Percentiles rank a stretch among this genome's conserved stretches.
Evolutionary conservation across 2,329 filamentous ascomycete species (phyloP).

Genomic region (Orbilia brochopaga): DNA sequence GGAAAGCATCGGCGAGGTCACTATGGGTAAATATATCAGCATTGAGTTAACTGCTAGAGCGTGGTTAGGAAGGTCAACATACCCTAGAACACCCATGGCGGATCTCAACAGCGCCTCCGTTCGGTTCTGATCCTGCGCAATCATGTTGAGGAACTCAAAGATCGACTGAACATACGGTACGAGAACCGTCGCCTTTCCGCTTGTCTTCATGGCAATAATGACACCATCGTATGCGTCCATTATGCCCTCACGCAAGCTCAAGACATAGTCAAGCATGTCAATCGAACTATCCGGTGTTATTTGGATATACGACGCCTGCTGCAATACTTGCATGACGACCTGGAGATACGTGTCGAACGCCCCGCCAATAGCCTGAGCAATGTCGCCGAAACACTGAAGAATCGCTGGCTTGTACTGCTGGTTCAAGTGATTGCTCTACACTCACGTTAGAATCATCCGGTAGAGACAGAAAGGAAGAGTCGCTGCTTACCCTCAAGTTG

Average conservation of each 20-base stretch:
- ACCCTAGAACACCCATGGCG: conserved; percentile 98
- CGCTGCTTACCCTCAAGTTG: conserved; percentile 74
- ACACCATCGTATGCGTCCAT: conserved; percentile 99
- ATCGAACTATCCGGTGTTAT: conserved; percentile 80
- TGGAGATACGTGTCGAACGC: conserved; percentile 92
- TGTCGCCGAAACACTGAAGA: conserved; percentile 95
- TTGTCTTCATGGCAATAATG: conserved; percentile 88
- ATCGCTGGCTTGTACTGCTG: conserved; percentile 99
- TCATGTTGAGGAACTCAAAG: conserved; percentile 81
- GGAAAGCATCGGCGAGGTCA: conserved; percentile 92
- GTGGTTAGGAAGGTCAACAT: conserved; percentile 57
- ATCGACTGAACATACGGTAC: conserved; percentile 78
- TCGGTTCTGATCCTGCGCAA: conserved; percentile 81
- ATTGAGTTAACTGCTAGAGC: not conserved
- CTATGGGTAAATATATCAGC: conserved; percentile 61
- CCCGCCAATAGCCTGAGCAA: conserved; percentile 89
- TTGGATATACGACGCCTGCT: conserved; percentile 86
- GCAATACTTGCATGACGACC: conserved; percentile 89
- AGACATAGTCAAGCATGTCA: conserved; percentile 96
- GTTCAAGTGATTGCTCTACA: conserved; percentile 77
- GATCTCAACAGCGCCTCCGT: conserved; percentile 90
- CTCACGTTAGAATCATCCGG: conserved; percentile 56
- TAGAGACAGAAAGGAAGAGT: not conserved
- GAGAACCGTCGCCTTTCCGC: conserved; percentile 69
- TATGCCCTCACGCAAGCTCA: conserved; percentile 93